Percentiles rank a stretch among this genome's conserved stretches.
These are phyloP conservation scores for Pseudogymnoascus sp. DNA, from an alignment of 2,329 filamentous ascomycete genomes.

Conservation along the genomic window DNA sequence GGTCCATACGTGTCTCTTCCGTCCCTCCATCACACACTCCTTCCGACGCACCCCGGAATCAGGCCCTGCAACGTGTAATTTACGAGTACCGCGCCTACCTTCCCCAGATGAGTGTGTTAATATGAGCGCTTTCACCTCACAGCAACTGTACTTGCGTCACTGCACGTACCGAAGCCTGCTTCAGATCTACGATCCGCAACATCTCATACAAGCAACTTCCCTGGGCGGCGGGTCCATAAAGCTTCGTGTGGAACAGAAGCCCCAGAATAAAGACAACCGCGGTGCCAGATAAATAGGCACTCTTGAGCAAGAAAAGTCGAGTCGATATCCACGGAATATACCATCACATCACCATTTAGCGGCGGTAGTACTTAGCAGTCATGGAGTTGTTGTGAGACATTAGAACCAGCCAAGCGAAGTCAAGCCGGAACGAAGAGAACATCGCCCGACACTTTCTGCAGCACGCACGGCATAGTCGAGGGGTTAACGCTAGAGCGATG, in stretches of 20 bases:
- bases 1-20: constrained; percentile 1
- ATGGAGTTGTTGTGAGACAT: background rate
- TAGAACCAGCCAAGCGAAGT: background rate
- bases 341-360: background rate
- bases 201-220: constrained; percentile 6
- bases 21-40: background rate
- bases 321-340: background rate
- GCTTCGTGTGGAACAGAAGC: background rate
- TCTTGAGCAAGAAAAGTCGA: background rate
- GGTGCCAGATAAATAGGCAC: background rate
- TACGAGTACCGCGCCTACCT: constrained; percentile 8
- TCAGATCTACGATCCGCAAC: constrained; percentile 6
- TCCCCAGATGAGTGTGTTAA: background rate
- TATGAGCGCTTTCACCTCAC: background rate
- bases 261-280: background rate
- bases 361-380: background rate
- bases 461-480: background rate
- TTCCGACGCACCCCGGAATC: constrained; percentile 1
- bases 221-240: background rate
- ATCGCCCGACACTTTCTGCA: constrained; percentile 4
- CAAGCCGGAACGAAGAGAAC: background rate
- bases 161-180: background rate
- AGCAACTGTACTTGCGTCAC: constrained; percentile 4
- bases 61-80: background rate
- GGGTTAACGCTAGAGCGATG: background rate